Evolutionary conservation across 371 early-diverging fungal genomes (phyloP), one percentile per base, ranked within the genome.

Genomic region (Circinella minor): DNA sequence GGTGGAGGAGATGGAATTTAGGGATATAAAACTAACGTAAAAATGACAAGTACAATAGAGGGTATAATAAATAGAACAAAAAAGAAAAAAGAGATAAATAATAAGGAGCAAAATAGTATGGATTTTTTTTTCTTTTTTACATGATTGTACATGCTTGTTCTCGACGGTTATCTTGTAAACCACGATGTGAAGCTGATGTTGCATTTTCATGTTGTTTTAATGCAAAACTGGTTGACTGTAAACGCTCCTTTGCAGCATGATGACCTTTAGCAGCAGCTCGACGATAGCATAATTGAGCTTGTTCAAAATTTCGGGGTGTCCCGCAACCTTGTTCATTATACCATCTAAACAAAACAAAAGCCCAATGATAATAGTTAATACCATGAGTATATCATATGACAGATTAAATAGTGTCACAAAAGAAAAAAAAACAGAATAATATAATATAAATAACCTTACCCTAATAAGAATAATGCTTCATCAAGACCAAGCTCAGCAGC

Each of bases 401-500:
- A 2, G 27, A 27, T 2, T 27, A 27, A 2, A 27, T 27, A 27
- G 27, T 27, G 27, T 2, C 27, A 27, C 27, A 27, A 2, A 27
- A 27, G 27, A 27, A 27, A 27, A 27, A 27, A 57, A 60, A 20
- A n/a, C n/a, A n/a, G 48, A 39, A 55, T 27, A 37, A 51, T 73
- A 81, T 36, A 77, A 79, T 0, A 85, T 72, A 13, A n/a, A 14
- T 49, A 18, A 39, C 55, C 63, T 61, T 70, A 68, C 59, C 57
- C 60, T 49, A 67, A 59, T 14, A 70, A 61, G 65, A 75, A 84
- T 39, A 66, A 71, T 10, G 84, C 84, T 62, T 81, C 79, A 20
- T 72, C 73, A n/a, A 79, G 39, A 18, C 70, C 71, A 51, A 71
- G 65, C 11, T 76, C 75, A 36, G 79, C 81, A n/a, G 82, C 82